These are phyloP conservation scores for Penicillium sclerotiorum DNA, from an alignment of 2,329 filamentous ascomycete species.

Conservation along the genomic window DNA sequence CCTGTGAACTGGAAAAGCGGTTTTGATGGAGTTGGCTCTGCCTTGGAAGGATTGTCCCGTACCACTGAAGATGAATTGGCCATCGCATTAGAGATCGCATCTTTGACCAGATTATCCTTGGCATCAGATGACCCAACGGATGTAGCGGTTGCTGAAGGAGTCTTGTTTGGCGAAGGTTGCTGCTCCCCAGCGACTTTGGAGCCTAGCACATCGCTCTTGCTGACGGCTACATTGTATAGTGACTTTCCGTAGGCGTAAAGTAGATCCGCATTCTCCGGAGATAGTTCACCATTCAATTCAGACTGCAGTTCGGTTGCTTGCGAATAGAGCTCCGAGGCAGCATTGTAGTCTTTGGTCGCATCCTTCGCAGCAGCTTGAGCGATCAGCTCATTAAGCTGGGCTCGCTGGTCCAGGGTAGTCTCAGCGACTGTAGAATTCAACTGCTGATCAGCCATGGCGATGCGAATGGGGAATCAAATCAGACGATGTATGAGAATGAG, in stretches of 20 bases:
- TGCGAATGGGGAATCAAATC: background rate
- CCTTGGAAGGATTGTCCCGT: constrained; percentile 16
- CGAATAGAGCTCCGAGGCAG: constrained; percentile 84
- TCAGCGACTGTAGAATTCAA: constrained; percentile 4
- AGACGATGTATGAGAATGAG: background rate
- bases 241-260: constrained; percentile 93
- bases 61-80: constrained; percentile 17
- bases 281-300: constrained; percentile 88
- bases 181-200: constrained; percentile 68
- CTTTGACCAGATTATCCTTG: constrained; percentile 28
- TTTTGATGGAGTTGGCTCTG: constrained; percentile 43
- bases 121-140: constrained; percentile 19
- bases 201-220: constrained; percentile 91
- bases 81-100: constrained; percentile 27
- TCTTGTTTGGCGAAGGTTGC: constrained; percentile 57
- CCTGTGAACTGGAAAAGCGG: constrained; percentile 89
- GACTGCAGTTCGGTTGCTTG: constrained; percentile 88
- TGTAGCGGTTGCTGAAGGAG: constrained; percentile 45
- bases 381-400: constrained; percentile 74
- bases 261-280: constrained; percentile 86
- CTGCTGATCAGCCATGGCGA: constrained; percentile 30
- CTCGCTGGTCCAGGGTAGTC: constrained; percentile 48
- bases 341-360: constrained; percentile 82
- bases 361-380: constrained; percentile 83
- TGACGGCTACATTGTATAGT: constrained; percentile 89